Evolutionary conservation across 768 basidiomycete genomes (phyloP), one percentile per base, ranked within the genome.

Genomic region (Trametes meyenii): DNA sequence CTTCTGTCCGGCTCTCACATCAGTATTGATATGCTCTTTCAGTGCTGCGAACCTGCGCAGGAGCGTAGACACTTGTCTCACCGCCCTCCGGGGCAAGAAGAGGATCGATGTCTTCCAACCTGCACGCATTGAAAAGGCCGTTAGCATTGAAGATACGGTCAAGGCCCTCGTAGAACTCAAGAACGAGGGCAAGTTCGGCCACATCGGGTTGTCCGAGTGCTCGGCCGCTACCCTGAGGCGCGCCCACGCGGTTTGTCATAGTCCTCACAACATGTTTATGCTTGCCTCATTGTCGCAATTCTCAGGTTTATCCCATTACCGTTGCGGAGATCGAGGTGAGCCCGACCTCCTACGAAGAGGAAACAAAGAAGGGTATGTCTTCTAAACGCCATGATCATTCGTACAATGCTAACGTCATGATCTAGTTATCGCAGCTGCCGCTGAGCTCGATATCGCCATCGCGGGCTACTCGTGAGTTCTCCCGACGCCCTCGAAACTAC

Each of bases 311-410:
- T 39, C 83, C 81, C 4, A 79, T 87, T 58, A 76, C 82, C 19
- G 76, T 81, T 12, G 83, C 84, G 5, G 87, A 90, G 69, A 86
- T 89, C 54, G 89, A 90, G 70, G 72, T 86, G 50, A 86, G 84
- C 64, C 79, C 82, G 1, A 85, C 82, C 77, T 76, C 80, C 2
- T 84, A 84, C 55, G 82, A 83, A 63, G 73, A 76, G 21, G 76
- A 83, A 49, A 79, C 83, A 17, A 78, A 76, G 62, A 74, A 78
- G 16, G 78, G 78, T 77, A 48, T 7, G 21, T 13, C 16, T 2
- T 35, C n/a, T 6, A 29, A 3, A 13, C 19, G 6, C 10, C 5
- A 7, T 16, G 23, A 8, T 5, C 16, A 36, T 36, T 11, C 5
- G 11, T 19, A 3, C 5, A 19, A 12, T 52, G 5, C 36, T 40